Base-by-base conservation (phyloP, 169 alveolate genomes). In the Eimeria sp. region DNA sequence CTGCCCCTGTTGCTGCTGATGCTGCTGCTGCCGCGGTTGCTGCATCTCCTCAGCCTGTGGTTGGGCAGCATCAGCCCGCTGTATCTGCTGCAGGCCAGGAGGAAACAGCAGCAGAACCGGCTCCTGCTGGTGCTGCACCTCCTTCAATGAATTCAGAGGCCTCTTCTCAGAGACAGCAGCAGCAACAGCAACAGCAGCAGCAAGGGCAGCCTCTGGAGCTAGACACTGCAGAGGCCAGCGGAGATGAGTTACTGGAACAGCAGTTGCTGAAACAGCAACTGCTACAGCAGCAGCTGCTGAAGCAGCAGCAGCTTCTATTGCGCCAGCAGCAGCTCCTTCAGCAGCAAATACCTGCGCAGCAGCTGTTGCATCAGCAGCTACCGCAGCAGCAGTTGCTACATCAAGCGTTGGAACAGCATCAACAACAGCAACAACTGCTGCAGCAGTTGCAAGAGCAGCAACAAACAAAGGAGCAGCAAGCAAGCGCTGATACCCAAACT, bases 311-410 rank as follows among this genome's bases (percentile, higher is more conserved):
- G 63, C 87, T 43, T 58, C 61, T 43, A 61, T 61, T 76, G 40
- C 87, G 27, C 11, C 87, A 40, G 90, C 67, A 47, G 47, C 90
- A 47, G 49, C 72, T 22, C 58, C 90, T 49, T 72, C 90, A 51
- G 90, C 90, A 47, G 72, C 90, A 82, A 51, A 49, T 34, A 2
- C 90, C n/a, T 0, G 16, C 16, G 47, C 75, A 61, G 70, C 70
- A 61, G n/a, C 70, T 0, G n/a, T 20, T 16, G 70, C 70, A 61
- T 5, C 70, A 61, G 70, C 70, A 61, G 70, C 70, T 16, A 6
- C 70, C 20, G 70, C 70, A 61, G 70, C 70, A 61, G 70, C 70
- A 61, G n/a, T 61, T 61, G 70, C 70, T 61, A 25, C 70, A 61
- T 5, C 70, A 61, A 61, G 27, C n/a, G 2, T 25, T 16, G 70